Evolutionary conservation across 345 rosid genomes (phyloP).

Genomic region (Hirschfeldia incana): DNA sequence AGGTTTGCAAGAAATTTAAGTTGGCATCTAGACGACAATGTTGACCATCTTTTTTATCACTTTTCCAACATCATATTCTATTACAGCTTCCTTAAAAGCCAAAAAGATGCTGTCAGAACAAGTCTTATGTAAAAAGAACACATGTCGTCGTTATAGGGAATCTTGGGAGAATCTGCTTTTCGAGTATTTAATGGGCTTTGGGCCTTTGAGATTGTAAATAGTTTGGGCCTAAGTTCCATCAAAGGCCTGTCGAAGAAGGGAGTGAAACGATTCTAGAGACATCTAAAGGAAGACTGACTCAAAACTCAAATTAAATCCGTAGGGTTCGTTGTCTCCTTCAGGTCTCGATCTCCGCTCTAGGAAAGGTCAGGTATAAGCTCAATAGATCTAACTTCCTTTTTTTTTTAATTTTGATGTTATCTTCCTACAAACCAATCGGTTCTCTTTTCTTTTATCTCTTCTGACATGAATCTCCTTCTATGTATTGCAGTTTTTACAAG

Average conservation of each 20-base stretch:
- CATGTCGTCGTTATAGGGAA: neutral
- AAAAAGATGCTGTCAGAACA: conserved; percentile 29
- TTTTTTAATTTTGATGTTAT: neutral
- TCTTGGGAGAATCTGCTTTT: neutral
- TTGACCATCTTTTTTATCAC: conserved; percentile 20
- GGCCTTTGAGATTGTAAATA: neutral
- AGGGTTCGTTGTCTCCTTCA: conserved; percentile 26
- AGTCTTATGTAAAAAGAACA: neutral
- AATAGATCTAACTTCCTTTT: neutral
- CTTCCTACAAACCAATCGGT: neutral
- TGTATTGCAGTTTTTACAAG: conserved; percentile 16
- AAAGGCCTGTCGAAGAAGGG: neutral
- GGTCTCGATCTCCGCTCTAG: conserved; percentile 32
- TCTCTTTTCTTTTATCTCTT: neutral
- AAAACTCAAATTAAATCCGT: conserved; percentile 12
- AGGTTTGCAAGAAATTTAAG: conserved; percentile 15
- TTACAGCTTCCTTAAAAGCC: conserved; percentile 4
- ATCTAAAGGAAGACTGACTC: neutral
- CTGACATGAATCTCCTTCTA: neutral
- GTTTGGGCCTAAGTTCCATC: neutral
- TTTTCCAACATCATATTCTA: conserved; percentile 1
- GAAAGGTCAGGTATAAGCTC: conserved; percentile 16
- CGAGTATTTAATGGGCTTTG: conserved; percentile 15
- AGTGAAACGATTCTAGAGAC: conserved; percentile 27
- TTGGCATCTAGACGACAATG: conserved; percentile 33